A percentile compares a stretch with the other conserved stretches of the same genome.
Conservation (phyloP, 1,284 basidiomycete species). For the Sutorius eximius region DNA sequence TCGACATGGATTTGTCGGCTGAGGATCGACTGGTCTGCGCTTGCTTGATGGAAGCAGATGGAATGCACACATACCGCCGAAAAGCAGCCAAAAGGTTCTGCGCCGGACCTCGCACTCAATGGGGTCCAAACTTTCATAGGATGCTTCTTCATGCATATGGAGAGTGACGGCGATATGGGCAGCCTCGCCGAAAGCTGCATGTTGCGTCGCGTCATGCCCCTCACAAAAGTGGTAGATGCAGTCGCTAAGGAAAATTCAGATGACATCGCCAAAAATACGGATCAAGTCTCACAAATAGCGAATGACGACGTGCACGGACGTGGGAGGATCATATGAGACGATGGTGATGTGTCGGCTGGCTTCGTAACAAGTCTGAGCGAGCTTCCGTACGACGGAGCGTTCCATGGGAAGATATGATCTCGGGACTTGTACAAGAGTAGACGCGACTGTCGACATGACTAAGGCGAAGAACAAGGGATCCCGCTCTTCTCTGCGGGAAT, state of each 20-base stretch:
- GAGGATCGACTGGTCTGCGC: constrained; percentile 6
- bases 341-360: constrained; percentile 78
- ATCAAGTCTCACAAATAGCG: constrained; percentile 70
- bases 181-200: constrained; percentile 80
- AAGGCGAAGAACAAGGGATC: constrained; percentile 86
- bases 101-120: constrained; percentile 83
- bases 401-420: constrained; percentile 81
- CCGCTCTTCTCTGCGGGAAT: constrained; percentile 71
- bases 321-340: constrained; percentile 78
- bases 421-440: constrained; percentile 80
- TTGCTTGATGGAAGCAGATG: constrained; percentile 3
- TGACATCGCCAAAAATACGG: constrained; percentile 8
- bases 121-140: constrained; percentile 77
- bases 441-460: constrained; percentile 81
- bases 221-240: constrained; percentile 83
- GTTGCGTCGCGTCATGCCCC: constrained; percentile 83
- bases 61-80: constrained; percentile 59
- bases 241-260: constrained; percentile 49
- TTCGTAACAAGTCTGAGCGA: constrained; percentile 77
- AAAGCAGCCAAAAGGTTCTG: constrained; percentile 82
- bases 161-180: constrained; percentile 79
- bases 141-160: constrained; percentile 79
- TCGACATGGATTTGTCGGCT: constrained; percentile 89
- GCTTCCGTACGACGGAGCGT: constrained; percentile 69
- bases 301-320: constrained; percentile 76